Evolutionary conservation across 257 asterid species (phyloP).

Genomic region (Nicotiana knightiana): DNA sequence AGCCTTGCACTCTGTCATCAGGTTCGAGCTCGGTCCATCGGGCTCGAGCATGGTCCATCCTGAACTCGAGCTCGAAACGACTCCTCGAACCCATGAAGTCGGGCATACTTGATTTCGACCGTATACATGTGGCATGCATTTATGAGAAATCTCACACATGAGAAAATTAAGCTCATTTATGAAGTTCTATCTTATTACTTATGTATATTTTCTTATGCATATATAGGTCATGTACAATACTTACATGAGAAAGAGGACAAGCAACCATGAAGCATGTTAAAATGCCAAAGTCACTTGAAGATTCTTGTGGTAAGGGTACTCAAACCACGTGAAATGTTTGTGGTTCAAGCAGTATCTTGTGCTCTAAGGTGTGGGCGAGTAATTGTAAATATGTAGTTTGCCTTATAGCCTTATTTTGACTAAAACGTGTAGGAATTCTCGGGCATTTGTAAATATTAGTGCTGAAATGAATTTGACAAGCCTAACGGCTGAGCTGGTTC

Average conservation of each 20-base stretch:
- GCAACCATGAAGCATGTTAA: slow-evolving; percentile 43
- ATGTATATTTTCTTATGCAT: neutral
- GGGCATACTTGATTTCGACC: too few species aligned
- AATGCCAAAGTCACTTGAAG: slow-evolving; percentile 29
- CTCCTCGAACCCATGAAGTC: too few species aligned
- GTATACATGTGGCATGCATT: neutral
- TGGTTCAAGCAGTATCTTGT: slow-evolving; percentile 61
- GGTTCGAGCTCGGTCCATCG: too few species aligned
- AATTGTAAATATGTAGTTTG: neutral
- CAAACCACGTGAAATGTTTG: slow-evolving; percentile 49
- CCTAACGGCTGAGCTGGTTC: too few species aligned
- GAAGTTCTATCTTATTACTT: neutral
- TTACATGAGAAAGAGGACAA: slow-evolving; percentile 57
- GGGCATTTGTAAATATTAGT: too few species aligned
- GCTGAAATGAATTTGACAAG: too few species aligned
- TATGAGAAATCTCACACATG: neutral
- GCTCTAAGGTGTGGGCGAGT: slow-evolving; percentile 85
- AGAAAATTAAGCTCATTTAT: neutral
- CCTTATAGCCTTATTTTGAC: too few species aligned
- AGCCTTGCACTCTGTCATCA: too few species aligned
- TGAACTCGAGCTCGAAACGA: too few species aligned
- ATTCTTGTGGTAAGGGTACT: slow-evolving; percentile 37
- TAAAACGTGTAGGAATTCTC: too few species aligned
- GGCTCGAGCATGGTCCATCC: too few species aligned
- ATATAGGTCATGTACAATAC: slow-evolving; percentile 59